phyloP scores from a whole-genome alignment of 2,329 filamentous ascomycete genomes.

The Phialocephala subalpina region DNA sequence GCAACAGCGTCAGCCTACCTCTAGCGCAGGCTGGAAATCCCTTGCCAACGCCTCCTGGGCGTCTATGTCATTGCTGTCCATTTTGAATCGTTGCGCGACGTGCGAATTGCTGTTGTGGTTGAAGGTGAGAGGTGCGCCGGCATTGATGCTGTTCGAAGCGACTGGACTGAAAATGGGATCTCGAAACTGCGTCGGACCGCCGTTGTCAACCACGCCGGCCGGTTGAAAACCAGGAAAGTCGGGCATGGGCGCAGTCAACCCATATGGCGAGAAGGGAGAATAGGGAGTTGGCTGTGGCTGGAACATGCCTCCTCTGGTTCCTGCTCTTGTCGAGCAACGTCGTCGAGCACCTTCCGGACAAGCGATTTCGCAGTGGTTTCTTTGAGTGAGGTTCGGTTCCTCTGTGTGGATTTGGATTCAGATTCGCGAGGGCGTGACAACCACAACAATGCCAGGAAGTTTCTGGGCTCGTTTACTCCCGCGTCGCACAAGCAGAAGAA shows the following conservation, averaged over 20 bases:
- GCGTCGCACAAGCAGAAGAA: constrained; percentile 3
- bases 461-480: constrained; percentile 2
- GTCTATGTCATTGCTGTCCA: constrained; percentile 40
- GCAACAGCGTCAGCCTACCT: constrained; percentile 52
- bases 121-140: constrained; percentile 10
- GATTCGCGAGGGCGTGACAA: constrained; percentile 6
- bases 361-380: constrained; percentile 1
- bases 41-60: constrained; percentile 68
- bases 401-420: not conserved
- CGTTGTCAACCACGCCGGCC: constrained; percentile 26
- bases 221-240: constrained; percentile 32
- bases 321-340: not conserved
- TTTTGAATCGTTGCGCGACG: constrained; percentile 34
- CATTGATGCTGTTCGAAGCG: constrained; percentile 19
- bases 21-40: constrained; percentile 64
- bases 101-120: constrained; percentile 22
- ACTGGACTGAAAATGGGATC: constrained; percentile 38
- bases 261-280: constrained; percentile 38
- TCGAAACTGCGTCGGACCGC: constrained; percentile 35
- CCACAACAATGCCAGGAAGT: not conserved
- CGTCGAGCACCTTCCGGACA: constrained; percentile 1
- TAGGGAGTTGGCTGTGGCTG: constrained; percentile 43
- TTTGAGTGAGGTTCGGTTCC: not conserved
- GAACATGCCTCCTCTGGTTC: constrained; percentile 38
- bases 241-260: constrained; percentile 24